phyloP scores from a whole-genome alignment of 169 alveolate species.

The Perkinsus chesapeaki region DNA sequence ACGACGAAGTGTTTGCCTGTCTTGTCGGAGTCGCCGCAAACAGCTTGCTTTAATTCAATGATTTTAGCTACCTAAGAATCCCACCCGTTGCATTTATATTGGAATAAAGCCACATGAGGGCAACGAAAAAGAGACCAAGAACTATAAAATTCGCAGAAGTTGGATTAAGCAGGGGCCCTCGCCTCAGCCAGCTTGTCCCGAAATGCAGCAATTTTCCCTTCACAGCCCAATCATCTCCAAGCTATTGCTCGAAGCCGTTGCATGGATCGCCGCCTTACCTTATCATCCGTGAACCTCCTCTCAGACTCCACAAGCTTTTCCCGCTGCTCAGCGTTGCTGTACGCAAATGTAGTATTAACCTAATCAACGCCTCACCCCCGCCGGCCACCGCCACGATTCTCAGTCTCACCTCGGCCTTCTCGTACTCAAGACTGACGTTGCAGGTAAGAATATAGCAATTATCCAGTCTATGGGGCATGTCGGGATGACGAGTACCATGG shows the following conservation, averaged over 20 bases:
- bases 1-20: conserved; percentile 73
- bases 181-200: too few relatives aligned
- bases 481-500: conserved; percentile 97
- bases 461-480: conserved; percentile 92
- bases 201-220: too few relatives aligned
- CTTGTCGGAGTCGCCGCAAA: conserved; percentile 12
- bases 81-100: too few relatives aligned
- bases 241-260: background rate
- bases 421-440: conserved; percentile 96
- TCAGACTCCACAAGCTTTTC: conserved; percentile 91
- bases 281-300: conserved; percentile 92
- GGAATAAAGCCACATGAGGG: too few relatives aligned
- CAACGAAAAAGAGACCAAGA: too few relatives aligned
- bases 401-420: conserved; percentile 91
- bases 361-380: background rate
- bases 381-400: background rate
- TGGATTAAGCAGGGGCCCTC: too few relatives aligned
- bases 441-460: conserved; percentile 91
- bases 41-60: conserved; percentile 78
- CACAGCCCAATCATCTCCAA: background rate
- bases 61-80: conserved; percentile 61
- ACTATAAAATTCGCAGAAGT: too few relatives aligned
- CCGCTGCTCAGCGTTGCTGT: conserved; percentile 93
- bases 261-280: conserved; percentile 53
- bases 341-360: conserved; percentile 90